Conservation (phyloP, 225 moss, liverwort and hornwort genomes). For the Physcomitrellopsis africana region DNA sequence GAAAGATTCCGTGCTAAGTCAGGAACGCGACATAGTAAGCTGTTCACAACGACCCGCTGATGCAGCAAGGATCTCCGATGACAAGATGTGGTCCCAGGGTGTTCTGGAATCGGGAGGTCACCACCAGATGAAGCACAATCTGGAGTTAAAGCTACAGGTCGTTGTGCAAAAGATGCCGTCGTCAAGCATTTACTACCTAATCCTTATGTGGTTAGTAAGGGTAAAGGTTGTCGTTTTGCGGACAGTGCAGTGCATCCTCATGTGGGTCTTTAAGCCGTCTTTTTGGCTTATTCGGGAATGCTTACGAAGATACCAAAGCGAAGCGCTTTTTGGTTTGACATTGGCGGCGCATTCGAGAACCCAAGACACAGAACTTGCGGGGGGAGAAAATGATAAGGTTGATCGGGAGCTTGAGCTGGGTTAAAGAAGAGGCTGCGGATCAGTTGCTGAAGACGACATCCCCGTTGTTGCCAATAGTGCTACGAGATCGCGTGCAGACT, state of each 20-base stretch:
- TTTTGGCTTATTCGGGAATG: slow-evolving; percentile 50
- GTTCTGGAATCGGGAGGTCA: slow-evolving; percentile 38
- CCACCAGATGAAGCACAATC: slow-evolving; percentile 28
- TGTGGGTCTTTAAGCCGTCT: slow-evolving; percentile 46
- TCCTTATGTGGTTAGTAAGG: slow-evolving; percentile 49
- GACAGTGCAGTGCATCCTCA: slow-evolving; percentile 43
- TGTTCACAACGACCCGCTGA: neutral
- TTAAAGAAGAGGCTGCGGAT: slow-evolving; percentile 12
- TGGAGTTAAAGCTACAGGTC: slow-evolving; percentile 43
- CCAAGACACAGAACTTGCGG: slow-evolving; percentile 5
- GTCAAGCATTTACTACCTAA: slow-evolving; percentile 40
- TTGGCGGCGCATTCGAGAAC: slow-evolving; percentile 25
- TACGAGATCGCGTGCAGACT: slow-evolving; percentile 48
- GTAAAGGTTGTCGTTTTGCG: slow-evolving; percentile 46
- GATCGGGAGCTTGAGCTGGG: slow-evolving; percentile 21
- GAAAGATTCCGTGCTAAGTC: no score
- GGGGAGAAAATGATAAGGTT: slow-evolving; percentile 17
- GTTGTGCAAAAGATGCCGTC: slow-evolving; percentile 44
- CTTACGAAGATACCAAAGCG: slow-evolving; percentile 38
- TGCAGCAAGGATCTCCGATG: neutral
- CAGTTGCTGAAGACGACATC: slow-evolving; percentile 24
- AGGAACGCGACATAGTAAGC: no score
- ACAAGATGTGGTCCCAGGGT: slow-evolving; percentile 24
- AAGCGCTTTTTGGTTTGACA: slow-evolving; percentile 40
- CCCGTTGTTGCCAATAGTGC: slow-evolving; percentile 52